Evolutionary conservation across 1,139 yeast genomes (phyloP), one percentile per base, ranked within the genome.

Genomic region (Yueomyces sp.): DNA sequence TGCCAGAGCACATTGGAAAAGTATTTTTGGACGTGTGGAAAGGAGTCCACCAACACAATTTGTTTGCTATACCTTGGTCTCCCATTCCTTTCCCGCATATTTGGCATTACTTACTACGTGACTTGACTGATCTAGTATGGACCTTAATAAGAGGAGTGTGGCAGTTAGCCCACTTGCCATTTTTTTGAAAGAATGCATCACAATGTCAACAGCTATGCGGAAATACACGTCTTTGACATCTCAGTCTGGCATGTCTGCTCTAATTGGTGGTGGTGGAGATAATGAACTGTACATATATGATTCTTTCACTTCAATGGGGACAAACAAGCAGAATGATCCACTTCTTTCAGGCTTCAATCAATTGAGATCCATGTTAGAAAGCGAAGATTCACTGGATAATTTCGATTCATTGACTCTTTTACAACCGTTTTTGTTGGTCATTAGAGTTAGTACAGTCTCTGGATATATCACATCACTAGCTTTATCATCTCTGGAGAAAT

Each of bases 191-290:
- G 97, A 91, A 65, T 86, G 96, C 60, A 81, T 86, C 60, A 71
- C 81, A 43, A 75, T 91, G 46, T 79, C 93, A 25, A 81, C 95
- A 12, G 91, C 94, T 31, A 87, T 91, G 96, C 72, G 98, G 42
- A 89, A 89, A 60, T 75, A 79, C 57, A 73, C 83, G 42, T 76
- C 93, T 50, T 81, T 85, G 78, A 72, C 82, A 9, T 60, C 67
- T 4, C 86, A 81, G 51, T 76, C 89, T 36, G 95, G 96, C 3
- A 93, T 87, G 40, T 93, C 96, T 4, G 87, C 95, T 5, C 77
- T 89, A 38, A 67, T 89, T 38, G 84, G 93, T 3, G 84, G 93
- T 2, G 68, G 70, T 7, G 66, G 61, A 36, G 59, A 60, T 43
- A 79, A 40, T 37, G 39, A 78, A 27, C 53, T 66, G 31, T 65